Percentiles rank a stretch among this genome's conserved stretches.
Conservation (phyloP, 768 basidiomycete species). For the Rhizopogon sp. region DNA sequence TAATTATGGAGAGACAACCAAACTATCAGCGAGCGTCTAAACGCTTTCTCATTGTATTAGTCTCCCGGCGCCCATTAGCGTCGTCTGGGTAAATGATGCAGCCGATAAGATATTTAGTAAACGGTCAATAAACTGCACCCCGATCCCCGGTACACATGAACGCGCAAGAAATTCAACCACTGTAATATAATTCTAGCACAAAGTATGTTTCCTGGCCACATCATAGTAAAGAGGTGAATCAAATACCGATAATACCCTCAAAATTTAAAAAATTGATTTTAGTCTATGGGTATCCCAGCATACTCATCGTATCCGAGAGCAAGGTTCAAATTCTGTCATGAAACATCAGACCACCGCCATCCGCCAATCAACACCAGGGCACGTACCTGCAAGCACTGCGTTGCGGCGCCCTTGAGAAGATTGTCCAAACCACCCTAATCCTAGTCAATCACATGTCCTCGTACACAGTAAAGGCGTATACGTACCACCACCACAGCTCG, state of each 20-base stretch:
- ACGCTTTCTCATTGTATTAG: not conserved
- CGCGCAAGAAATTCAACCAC: not conserved
- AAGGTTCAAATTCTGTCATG: conserved; percentile 79
- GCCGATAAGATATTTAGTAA: not conserved
- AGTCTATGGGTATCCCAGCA: conserved; percentile 59
- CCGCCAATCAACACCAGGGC: not conserved
- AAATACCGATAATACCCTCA: not conserved
- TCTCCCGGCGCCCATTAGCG: not conserved
- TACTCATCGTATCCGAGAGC: conserved; percentile 85
- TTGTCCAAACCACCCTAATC: conserved; percentile 89
- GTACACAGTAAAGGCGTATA: conserved; percentile 12
- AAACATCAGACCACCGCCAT: not conserved
- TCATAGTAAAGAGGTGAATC: not conserved
- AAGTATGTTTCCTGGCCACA: not conserved
- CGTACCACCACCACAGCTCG: conserved; percentile 91
- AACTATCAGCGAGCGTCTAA: not conserved
- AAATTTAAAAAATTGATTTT: not conserved
- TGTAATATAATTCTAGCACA: not conserved
- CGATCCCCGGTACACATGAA: not conserved
- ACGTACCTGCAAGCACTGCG: conserved; percentile 92
- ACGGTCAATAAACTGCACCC: not conserved
- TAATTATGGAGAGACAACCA: not conserved
- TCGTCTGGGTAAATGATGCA: not conserved
- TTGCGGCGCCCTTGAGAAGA: conserved; percentile 95
- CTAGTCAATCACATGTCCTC: not conserved